Conservation (phyloP, 208 protist genomes). For the Trypanosoma conorhini region DNA sequence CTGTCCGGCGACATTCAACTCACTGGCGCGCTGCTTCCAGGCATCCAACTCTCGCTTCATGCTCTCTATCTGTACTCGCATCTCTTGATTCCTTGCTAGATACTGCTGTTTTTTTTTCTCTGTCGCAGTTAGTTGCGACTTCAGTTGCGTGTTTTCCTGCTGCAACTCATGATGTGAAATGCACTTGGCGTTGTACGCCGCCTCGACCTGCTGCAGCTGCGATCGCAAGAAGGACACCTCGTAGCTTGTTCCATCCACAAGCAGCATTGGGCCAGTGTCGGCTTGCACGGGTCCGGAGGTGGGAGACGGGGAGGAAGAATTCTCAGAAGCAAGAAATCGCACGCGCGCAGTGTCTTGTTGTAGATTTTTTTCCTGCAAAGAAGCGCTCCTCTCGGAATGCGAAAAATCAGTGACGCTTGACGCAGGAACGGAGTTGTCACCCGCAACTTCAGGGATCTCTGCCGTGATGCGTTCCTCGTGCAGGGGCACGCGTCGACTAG, state of each 20-base stretch:
- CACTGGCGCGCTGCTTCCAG: slow-evolving; percentile 61
- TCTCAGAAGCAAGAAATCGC: neutral
- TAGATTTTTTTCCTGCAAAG: neutral
- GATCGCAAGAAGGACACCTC: slow-evolving; percentile 77
- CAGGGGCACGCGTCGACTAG: slow-evolving; percentile 5
- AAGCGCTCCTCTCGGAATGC: neutral
- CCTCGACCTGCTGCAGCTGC: slow-evolving; percentile 84
- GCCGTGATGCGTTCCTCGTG: neutral
- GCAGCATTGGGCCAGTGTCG: slow-evolving; percentile 26
- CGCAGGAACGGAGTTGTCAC: neutral
- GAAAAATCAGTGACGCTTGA: neutral
- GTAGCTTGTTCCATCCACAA: slow-evolving; percentile 75
- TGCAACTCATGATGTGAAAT: slow-evolving; percentile 77
- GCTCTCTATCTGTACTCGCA: slow-evolving; percentile 46
- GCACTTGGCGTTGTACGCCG: slow-evolving; percentile 84
- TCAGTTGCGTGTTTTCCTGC: slow-evolving; percentile 57
- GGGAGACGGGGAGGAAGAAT: neutral
- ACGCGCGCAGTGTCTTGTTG: neutral
- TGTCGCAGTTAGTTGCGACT: slow-evolving; percentile 40
- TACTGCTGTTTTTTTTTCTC: slow-evolving; percentile 36
- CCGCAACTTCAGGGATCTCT: slow-evolving; percentile 1
- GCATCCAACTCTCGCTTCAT: slow-evolving; percentile 67
- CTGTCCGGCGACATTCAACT: slow-evolving; percentile 16
- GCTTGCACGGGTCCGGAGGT: neutral
- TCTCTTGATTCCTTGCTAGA: slow-evolving; percentile 25